These are phyloP conservation scores for Sarocladium kiliense DNA, from an alignment of 2,329 filamentous ascomycete genomes.

Conservation along the genomic window DNA sequence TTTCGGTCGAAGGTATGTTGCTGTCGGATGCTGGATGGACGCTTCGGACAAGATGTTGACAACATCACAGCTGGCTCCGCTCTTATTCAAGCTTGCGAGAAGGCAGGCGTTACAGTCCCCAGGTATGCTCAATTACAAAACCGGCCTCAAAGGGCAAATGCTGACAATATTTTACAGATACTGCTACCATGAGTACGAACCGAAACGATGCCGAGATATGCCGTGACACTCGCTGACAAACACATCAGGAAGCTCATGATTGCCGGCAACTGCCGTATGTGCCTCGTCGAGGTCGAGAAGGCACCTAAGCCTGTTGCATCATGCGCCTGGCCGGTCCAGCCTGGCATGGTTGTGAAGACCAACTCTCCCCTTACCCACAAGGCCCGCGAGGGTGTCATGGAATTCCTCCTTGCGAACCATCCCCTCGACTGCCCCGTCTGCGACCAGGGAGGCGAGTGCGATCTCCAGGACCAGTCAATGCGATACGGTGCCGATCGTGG, in stretches of 20 bases:
- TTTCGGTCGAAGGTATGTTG: conserved; percentile 85
- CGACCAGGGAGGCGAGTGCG: conserved; percentile 98
- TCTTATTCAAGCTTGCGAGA: conserved; percentile 98
- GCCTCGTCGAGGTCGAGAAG: conserved; percentile 94
- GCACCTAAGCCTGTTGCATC: conserved; percentile 96
- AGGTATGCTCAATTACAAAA: conserved; percentile 47
- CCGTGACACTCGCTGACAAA: conserved; percentile 32
- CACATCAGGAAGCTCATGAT: conserved; percentile 84
- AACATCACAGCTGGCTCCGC: conserved; percentile 77
- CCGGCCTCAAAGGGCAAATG: conserved; percentile 10
- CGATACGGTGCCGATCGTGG: conserved; percentile 94
- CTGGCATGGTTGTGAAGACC: conserved; percentile 98
- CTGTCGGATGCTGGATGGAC: conserved; percentile 13
- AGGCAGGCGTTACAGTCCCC: conserved; percentile 85
- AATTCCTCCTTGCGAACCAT: conserved; percentile 95
- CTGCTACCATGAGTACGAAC: conserved; percentile 91
- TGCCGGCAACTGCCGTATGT: conserved; percentile 99
- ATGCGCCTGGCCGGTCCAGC: conserved; percentile 97
- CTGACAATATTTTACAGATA: conserved; percentile 55
- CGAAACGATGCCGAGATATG: conserved; percentile 19
- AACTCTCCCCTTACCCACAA: conserved; percentile 96
- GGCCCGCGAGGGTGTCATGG: conserved; percentile 97
- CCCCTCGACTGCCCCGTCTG: conserved; percentile 95
- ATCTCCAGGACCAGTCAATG: conserved; percentile 99
- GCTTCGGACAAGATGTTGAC: not conserved